A percentile compares a stretch with the other conserved stretches of the same genome.
Conservation (phyloP, 2,329 filamentous ascomycete species). For the Fusarium hostae region DNA sequence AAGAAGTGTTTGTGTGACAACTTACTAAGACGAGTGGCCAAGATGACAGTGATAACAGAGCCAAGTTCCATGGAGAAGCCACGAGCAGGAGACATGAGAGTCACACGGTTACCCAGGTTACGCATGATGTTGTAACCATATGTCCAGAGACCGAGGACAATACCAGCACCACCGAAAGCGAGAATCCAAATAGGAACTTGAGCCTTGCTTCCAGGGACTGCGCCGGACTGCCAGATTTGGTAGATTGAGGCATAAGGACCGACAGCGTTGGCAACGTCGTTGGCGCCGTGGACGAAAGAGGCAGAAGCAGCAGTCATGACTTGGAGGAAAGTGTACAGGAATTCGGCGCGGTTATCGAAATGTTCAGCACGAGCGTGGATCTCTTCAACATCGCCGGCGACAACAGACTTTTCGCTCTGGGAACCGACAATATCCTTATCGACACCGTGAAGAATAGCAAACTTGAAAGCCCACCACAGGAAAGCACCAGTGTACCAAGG, state of each 20-base stretch:
- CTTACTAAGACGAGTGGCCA: constrained; percentile 68
- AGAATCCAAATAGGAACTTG: constrained; percentile 70
- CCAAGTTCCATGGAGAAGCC: constrained; percentile 71
- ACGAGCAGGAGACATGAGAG: constrained; percentile 69
- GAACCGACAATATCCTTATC: constrained; percentile 55
- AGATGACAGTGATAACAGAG: constrained; percentile 69
- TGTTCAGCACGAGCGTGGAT: constrained; percentile 67
- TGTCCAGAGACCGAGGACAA: constrained; percentile 68
- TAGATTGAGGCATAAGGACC: constrained; percentile 73
- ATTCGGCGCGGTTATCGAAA: constrained; percentile 71
- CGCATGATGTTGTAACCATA: constrained; percentile 74
- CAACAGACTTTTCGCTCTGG: constrained; percentile 52
- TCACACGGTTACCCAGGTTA: constrained; percentile 70
- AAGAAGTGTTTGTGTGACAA: background rate
- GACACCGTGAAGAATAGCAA: constrained; percentile 59
- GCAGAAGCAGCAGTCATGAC: constrained; percentile 70
- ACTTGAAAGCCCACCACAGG: constrained; percentile 59
- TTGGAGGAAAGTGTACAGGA: constrained; percentile 69
- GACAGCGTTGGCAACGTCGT: constrained; percentile 72
- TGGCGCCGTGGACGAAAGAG: constrained; percentile 74
- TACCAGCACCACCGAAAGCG: constrained; percentile 61
- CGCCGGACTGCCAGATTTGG: constrained; percentile 65
- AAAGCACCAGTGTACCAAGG: constrained; percentile 56
- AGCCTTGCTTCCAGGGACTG: constrained; percentile 55
- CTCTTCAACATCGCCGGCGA: constrained; percentile 64